Evolutionary conservation across 768 basidiomycete species (phyloP).

Genomic region (Trametes maxima): DNA sequence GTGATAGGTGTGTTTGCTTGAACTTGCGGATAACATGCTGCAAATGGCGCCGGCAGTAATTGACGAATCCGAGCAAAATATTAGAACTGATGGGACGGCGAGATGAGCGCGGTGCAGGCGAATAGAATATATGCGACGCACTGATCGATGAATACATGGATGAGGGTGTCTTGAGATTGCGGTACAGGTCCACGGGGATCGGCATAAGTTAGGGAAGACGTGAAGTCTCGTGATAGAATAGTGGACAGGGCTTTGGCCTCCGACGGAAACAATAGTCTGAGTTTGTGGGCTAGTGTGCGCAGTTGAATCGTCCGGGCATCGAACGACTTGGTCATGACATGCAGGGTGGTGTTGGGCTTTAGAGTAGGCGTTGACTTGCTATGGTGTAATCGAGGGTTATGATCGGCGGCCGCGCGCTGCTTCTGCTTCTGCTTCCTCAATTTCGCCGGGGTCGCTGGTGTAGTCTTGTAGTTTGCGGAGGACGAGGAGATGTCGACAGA

Average conservation of each 20-base stretch:
- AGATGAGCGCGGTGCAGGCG: conserved; percentile 3
- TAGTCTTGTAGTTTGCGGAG: conserved; percentile 33
- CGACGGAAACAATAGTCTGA: conserved; percentile 58
- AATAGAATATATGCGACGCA: conserved; percentile 35
- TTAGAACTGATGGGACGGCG: conserved; percentile 61
- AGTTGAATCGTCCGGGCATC: conserved; percentile 54
- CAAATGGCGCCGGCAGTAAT: conserved; percentile 62
- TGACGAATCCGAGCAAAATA: conserved; percentile 82
- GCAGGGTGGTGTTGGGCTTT: conserved; percentile 36
- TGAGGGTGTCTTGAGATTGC: conserved; percentile 34
- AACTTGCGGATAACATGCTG: conserved; percentile 39
- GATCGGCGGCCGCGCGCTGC: conserved; percentile 15
- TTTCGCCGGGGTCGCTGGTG: conserved; percentile 27
- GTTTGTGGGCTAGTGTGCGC: conserved; percentile 55
- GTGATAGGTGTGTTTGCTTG: conserved; percentile 61
- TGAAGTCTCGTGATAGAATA: conserved; percentile 34
- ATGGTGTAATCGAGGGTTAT: conserved; percentile 40
- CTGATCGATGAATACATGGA: conserved; percentile 61
- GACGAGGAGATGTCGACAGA: conserved; percentile 32
- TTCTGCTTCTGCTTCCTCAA: conserved; percentile 26
- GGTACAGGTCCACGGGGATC: conserved; percentile 42
- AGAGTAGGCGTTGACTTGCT: conserved; percentile 52
- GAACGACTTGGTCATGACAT: conserved; percentile 42
- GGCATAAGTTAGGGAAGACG: conserved; percentile 29
- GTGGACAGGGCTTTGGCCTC: conserved; percentile 39